Conservation (phyloP, 2,329 filamentous ascomycete genomes). For the Aspergillus fumigatiaffinis region DNA sequence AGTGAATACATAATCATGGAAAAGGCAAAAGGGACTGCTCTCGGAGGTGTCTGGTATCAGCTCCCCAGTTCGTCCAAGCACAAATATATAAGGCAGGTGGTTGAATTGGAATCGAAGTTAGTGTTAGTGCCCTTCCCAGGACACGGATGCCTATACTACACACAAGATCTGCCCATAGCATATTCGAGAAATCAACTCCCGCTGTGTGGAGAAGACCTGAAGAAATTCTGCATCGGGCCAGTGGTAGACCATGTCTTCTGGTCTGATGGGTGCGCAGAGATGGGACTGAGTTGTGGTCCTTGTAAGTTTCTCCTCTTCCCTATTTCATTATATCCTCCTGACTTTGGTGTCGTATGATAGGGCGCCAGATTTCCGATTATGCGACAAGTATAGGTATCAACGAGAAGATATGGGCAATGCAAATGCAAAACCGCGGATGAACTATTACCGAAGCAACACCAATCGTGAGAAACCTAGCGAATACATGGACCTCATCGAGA, state of each 20-base stretch:
- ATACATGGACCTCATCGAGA: no score
- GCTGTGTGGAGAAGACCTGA: neutral
- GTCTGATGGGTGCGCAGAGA: neutral
- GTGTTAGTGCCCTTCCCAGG: neutral
- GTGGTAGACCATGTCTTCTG: neutral
- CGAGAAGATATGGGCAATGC: no score
- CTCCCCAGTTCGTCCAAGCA: neutral
- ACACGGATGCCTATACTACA: neutral
- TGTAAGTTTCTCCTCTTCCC: neutral
- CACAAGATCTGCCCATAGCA: neutral
- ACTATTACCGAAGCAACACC: no score
- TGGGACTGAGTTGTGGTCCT: neutral
- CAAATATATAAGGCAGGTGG: slow-evolving; percentile 1
- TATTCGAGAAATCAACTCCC: neutral
- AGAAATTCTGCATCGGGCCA: slow-evolving; percentile 1
- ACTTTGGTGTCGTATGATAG: neutral
- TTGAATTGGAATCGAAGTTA: neutral
- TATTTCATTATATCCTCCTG: neutral
- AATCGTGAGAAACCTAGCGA: no score
- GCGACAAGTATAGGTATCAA: no score
- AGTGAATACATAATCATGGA: neutral
- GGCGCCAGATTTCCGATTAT: neutral
- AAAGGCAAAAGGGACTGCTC: neutral
- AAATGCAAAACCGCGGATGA: no score
- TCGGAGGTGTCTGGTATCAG: slow-evolving; percentile 1